A percentile compares a stretch with the other conserved stretches of the same genome.
These are phyloP conservation scores for Hura crepitans DNA, from an alignment of 441 rosid genomes.

Conservation along the genomic window DNA sequence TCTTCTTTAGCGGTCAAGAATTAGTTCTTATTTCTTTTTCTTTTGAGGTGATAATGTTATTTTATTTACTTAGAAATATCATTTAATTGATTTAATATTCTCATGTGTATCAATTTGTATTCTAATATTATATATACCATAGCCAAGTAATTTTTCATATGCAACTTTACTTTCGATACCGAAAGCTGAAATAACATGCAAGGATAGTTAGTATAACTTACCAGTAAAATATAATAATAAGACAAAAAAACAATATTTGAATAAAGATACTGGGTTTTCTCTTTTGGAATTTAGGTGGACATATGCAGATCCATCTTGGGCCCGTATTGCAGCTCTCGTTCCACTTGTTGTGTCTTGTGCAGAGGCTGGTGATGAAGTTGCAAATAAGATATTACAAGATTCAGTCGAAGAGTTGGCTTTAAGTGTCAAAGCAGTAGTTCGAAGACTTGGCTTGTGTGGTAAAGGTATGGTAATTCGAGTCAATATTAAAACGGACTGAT, in stretches of 20 bases:
- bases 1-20: no score
- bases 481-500: not conserved
- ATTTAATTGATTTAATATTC: not conserved
- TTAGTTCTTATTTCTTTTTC: not conserved
- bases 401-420: constrained; percentile 62
- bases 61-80: not conserved
- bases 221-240: not conserved
- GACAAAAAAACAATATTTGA: constrained; percentile 2
- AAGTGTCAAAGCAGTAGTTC: constrained; percentile 75
- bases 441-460: constrained; percentile 55
- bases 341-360: constrained; percentile 71
- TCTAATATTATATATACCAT: not conserved
- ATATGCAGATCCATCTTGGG: constrained; percentile 73
- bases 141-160: not conserved
- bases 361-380: constrained; percentile 64
- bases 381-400: constrained; percentile 51
- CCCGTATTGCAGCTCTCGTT: constrained; percentile 71
- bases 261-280: constrained; percentile 17
- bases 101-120: not conserved
- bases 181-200: not conserved
- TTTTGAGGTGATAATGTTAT: no score
- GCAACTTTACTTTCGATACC: not conserved
- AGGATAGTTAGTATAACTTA: not conserved
- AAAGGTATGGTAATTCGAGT: constrained; percentile 36
- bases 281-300: constrained; percentile 51